Percentiles rank a stretch among this genome's conserved stretches.
Evolutionary conservation across 2,329 filamentous ascomycete genomes (phyloP).

Genomic region (Endothia cerciana): DNA sequence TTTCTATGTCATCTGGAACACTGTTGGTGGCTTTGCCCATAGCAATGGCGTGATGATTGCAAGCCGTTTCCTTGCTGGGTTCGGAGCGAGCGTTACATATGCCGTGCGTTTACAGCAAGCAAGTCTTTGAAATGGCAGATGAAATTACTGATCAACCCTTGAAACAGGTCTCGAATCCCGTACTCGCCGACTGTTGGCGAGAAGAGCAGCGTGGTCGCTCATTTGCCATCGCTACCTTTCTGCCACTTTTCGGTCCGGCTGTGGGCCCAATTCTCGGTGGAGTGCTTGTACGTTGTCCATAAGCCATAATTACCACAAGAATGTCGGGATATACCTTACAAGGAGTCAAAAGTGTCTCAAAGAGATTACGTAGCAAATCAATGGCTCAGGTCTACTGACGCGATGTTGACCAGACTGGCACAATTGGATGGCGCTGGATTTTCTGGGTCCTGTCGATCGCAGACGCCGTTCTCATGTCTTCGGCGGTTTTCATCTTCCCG

Average conservation of each 20-base stretch:
- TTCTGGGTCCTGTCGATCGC: conserved; percentile 48
- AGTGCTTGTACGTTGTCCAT: conserved; percentile 36
- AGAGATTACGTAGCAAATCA: no score
- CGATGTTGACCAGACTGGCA: conserved; percentile 31
- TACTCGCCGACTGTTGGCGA: background rate
- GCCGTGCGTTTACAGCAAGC: background rate
- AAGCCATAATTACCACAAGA: no score
- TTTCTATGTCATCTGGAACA: conserved; percentile 42
- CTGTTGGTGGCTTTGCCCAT: conserved; percentile 37
- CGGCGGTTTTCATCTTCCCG: conserved; percentile 42
- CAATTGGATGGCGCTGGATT: conserved; percentile 48
- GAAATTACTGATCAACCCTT: background rate
- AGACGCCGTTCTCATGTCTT: conserved; percentile 39
- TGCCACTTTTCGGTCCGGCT: conserved; percentile 42
- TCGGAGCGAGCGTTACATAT: conserved; percentile 2
- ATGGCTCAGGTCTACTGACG: background rate
- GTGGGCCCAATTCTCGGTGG: conserved; percentile 49
- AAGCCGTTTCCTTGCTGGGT: conserved; percentile 10
- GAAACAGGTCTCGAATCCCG: background rate
- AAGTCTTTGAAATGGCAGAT: background rate
- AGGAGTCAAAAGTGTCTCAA: no score
- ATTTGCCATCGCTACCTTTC: conserved; percentile 10
- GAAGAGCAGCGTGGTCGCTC: conserved; percentile 8
- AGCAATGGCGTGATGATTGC: background rate
- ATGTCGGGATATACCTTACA: no score